Evolutionary conservation across 495 filamentous ascomycete species (phyloP).

Genomic region (Echria macrotheca): DNA sequence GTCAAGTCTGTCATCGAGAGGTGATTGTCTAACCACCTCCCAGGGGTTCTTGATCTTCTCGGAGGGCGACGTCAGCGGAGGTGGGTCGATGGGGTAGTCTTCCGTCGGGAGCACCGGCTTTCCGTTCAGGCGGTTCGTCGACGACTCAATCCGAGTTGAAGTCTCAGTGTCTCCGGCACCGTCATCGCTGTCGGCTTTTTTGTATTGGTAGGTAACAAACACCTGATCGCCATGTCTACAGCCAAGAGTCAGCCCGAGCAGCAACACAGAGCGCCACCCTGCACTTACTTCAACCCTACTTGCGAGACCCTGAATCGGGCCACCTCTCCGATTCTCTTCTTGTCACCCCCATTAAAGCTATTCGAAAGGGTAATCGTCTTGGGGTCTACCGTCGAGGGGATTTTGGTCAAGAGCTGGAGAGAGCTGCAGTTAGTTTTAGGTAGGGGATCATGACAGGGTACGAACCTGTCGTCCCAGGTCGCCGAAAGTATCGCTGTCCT

Average conservation of each 20-base stretch:
- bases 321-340: slow-evolving; percentile 62
- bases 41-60: slow-evolving; percentile 79
- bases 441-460: not conserved
- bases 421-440: slow-evolving; percentile 4
- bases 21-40: slow-evolving; percentile 83
- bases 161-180: slow-evolving; percentile 29
- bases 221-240: slow-evolving; percentile 84
- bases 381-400: slow-evolving; percentile 59
- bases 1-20: slow-evolving; percentile 79
- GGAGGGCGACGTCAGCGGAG: slow-evolving; percentile 52
- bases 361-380: slow-evolving; percentile 76
- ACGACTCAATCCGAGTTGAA: slow-evolving; percentile 34
- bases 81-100: slow-evolving; percentile 56
- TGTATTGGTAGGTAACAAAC: slow-evolving; percentile 70
- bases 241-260: not conserved
- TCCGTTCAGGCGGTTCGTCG: slow-evolving; percentile 68
- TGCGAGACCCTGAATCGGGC: slow-evolving; percentile 59
- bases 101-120: slow-evolving; percentile 65
- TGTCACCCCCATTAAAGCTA: slow-evolving; percentile 67
- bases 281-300: slow-evolving; percentile 63
- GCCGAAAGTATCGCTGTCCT: slow-evolving; percentile 51
- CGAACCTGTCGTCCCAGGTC: slow-evolving; percentile 45
- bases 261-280: not conserved
- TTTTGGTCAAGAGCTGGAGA: slow-evolving; percentile 38
- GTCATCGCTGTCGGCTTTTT: slow-evolving; percentile 17